A percentile compares a stretch with the other conserved stretches of the same genome.
These are phyloP conservation scores for Blastocystis sp. DNA, from an alignment of 352 stramenopile genomes.

Conservation along the genomic window DNA sequence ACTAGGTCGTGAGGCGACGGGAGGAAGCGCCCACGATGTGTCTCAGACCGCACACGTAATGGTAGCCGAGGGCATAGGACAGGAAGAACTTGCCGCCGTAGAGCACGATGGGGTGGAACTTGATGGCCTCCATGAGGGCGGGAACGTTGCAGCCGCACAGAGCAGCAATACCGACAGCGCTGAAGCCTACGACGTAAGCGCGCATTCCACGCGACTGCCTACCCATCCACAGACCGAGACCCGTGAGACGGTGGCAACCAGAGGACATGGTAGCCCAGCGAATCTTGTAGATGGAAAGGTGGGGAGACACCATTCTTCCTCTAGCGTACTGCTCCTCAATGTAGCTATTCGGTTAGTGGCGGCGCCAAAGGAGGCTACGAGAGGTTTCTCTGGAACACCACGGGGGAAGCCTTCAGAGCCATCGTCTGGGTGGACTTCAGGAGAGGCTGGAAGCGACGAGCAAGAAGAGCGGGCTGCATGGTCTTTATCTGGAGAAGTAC, in stretches of 20 bases:
- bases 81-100: conserved; percentile 69
- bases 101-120: conserved; percentile 65
- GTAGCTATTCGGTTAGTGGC: conserved; percentile 30
- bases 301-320: conserved; percentile 69
- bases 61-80: conserved; percentile 66
- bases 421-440: conserved; percentile 50
- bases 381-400: conserved; percentile 63
- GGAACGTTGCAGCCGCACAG: conserved; percentile 42
- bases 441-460: conserved; percentile 48
- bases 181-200: conserved; percentile 58
- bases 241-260: conserved; percentile 68
- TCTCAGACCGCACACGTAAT: conserved; percentile 67
- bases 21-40: conserved; percentile 7
- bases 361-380: background rate
- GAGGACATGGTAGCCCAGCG: conserved; percentile 69
- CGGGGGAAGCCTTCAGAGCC: conserved; percentile 62
- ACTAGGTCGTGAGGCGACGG: conserved; percentile 18
- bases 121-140: conserved; percentile 59
- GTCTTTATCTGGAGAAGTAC: background rate
- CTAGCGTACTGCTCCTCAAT: conserved; percentile 70
- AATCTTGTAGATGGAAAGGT: conserved; percentile 70
- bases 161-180: conserved; percentile 69
- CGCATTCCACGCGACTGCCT: background rate
- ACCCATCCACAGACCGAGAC: conserved; percentile 68
- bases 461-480: conserved; percentile 67